Percentiles rank a stretch among this genome's conserved stretches.
Evolutionary conservation across 177 flowering plant genomes (phyloP).

Genomic region (Vitis hybrid): DNA sequence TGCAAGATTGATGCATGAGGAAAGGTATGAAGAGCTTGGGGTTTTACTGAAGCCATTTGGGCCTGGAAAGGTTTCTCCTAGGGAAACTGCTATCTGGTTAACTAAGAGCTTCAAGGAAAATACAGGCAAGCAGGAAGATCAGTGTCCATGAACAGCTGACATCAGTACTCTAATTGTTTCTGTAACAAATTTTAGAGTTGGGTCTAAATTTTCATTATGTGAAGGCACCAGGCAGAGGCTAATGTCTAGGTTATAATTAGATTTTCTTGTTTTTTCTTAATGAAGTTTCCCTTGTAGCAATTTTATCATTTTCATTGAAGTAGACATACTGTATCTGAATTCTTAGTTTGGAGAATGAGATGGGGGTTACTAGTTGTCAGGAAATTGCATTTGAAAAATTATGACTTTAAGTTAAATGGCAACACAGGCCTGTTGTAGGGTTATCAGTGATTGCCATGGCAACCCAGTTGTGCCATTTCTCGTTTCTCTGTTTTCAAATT

Average conservation of each 20-base stretch:
- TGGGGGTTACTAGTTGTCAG: not conserved
- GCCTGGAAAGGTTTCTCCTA: conserved; percentile 77
- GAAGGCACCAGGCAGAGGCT: conserved; percentile 4
- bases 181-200: conserved; percentile 6
- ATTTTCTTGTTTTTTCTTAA: not conserved
- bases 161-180: conserved; percentile 10
- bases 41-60: conserved; percentile 84
- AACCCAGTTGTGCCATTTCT: no score
- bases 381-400: not conserved
- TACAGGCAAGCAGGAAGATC: conserved; percentile 31
- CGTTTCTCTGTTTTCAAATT: not conserved
- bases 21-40: conserved; percentile 69
- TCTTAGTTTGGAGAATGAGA: not conserved
- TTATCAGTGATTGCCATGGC: no score
- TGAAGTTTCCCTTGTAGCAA: not conserved
- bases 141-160: not conserved
- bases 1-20: conserved; percentile 66
- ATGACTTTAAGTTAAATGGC: not conserved
- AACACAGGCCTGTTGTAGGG: no score
- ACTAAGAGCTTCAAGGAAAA: conserved; percentile 79
- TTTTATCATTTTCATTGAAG: conserved; percentile 2
- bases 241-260: conserved; percentile 5
- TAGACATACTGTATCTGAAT: not conserved
- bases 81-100: conserved; percentile 92
- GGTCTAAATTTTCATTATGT: not conserved